Conservation (phyloP, 495 filamentous ascomycete genomes). For the Glarea lozoyensis region DNA sequence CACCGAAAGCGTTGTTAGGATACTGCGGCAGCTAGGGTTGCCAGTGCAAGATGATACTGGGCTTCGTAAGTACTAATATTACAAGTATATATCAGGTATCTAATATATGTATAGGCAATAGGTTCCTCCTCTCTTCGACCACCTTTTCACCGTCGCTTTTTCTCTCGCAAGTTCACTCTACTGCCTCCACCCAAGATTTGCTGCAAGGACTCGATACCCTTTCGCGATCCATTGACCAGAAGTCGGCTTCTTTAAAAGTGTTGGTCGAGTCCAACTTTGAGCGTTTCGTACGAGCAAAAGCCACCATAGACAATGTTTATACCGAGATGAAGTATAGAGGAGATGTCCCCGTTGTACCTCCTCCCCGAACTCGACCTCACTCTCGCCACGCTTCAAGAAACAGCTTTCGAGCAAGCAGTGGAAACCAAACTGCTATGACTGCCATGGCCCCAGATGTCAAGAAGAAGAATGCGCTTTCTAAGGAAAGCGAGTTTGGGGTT, state of each 20-base stretch:
- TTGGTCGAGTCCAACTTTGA: slow-evolving; percentile 97
- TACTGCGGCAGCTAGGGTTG: slow-evolving; percentile 64
- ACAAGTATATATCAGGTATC: neutral
- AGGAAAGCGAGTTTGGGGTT: slow-evolving; percentile 93
- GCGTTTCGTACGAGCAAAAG: slow-evolving; percentile 90
- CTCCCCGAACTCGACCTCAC: slow-evolving; percentile 40
- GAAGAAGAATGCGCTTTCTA: slow-evolving; percentile 81
- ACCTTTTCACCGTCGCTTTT: slow-evolving; percentile 90
- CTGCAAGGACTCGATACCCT: slow-evolving; percentile 73
- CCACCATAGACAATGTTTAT: slow-evolving; percentile 96
- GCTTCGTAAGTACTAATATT: slow-evolving; percentile 57
- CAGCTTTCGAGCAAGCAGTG: slow-evolving; percentile 47
- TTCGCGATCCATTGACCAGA: slow-evolving; percentile 88
- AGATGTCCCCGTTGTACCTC: slow-evolving; percentile 36
- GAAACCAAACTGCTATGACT: slow-evolving; percentile 22
- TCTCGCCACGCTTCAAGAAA: slow-evolving; percentile 54
- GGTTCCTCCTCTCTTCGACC: slow-evolving; percentile 89
- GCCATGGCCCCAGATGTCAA: slow-evolving; percentile 31
- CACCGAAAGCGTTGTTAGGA: slow-evolving; percentile 72
- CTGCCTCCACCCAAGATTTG: slow-evolving; percentile 70
- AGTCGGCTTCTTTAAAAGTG: slow-evolving; percentile 89
- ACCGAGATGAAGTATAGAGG: slow-evolving; percentile 93
- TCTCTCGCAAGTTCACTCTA: slow-evolving; percentile 80
- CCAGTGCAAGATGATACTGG: slow-evolving; percentile 77
- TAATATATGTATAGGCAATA: slow-evolving; percentile 50